phyloP scores from a whole-genome alignment of 176 grass and related monocot species.

The Zizania latifolia region DNA sequence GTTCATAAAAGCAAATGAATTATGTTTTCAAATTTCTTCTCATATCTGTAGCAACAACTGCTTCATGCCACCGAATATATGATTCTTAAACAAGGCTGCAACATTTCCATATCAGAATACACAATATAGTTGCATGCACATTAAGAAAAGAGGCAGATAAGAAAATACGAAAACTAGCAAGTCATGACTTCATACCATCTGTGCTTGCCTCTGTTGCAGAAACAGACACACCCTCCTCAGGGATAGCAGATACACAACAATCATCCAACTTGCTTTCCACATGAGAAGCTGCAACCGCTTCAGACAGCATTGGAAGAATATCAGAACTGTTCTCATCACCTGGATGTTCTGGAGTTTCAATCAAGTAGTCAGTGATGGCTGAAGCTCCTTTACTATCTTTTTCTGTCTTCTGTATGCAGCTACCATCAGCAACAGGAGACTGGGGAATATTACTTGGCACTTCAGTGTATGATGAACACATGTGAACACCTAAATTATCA shows the following conservation, averaged over 20 bases:
- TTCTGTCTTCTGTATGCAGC: constrained; percentile 22
- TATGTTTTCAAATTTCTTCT: background rate
- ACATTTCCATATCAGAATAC: background rate
- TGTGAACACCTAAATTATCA: constrained; percentile 27
- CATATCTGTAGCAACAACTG: background rate
- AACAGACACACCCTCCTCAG: constrained; percentile 36
- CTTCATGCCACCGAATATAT: background rate
- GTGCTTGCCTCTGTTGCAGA: constrained; percentile 39
- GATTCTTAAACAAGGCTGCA: background rate
- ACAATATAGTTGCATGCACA: background rate
- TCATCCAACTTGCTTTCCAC: constrained; percentile 41
- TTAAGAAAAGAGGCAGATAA: background rate
- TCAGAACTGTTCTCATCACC: constrained; percentile 34
- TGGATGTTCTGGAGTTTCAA: constrained; percentile 21
- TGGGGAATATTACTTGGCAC: constrained; percentile 10
- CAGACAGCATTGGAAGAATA: constrained; percentile 34
- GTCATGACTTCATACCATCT: constrained; percentile 45
- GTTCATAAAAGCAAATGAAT: background rate
- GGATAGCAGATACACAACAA: constrained; percentile 44
- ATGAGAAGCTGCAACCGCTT: constrained; percentile 22
- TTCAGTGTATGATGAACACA: constrained; percentile 30
- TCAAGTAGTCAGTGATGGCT: constrained; percentile 9
- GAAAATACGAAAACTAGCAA: background rate
- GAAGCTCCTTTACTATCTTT: constrained; percentile 7
- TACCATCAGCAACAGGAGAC: constrained; percentile 7